These are phyloP conservation scores for Pleoardoris graminearum DNA, from an alignment of 2,329 filamentous ascomycete genomes.

Conservation along the genomic window DNA sequence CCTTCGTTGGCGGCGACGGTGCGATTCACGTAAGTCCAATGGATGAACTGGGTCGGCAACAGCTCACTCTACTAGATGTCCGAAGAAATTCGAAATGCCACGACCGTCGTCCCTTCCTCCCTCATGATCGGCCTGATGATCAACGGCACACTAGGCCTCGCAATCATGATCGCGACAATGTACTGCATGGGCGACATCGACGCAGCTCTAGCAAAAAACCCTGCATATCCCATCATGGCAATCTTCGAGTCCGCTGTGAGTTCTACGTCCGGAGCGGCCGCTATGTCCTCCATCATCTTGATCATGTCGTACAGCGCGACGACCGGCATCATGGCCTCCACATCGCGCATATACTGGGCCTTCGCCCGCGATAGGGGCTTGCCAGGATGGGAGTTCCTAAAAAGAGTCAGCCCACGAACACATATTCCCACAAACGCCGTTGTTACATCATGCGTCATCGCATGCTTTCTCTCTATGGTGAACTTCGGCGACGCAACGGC, in stretches of 20 bases:
- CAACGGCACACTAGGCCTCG: conserved; percentile 41
- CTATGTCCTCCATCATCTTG: conserved; percentile 45
- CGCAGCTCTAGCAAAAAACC: conserved; percentile 38
- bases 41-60: neutral
- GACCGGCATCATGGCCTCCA: conserved; percentile 42
- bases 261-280: conserved; percentile 46
- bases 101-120: conserved; percentile 29
- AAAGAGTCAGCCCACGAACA: conserved; percentile 27
- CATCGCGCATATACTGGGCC: conserved; percentile 45
- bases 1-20: conserved; percentile 29
- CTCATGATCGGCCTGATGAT: conserved; percentile 40
- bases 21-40: conserved; percentile 38
- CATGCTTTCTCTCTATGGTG: conserved; percentile 51
- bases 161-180: conserved; percentile 38
- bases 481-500: conserved; percentile 49
- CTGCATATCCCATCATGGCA: conserved; percentile 52
- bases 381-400: conserved; percentile 40
- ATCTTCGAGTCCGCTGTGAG: conserved; percentile 45
- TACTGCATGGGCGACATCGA: conserved; percentile 44
- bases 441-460: conserved; percentile 37
- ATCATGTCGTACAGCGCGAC: conserved; percentile 40
- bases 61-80: conserved; percentile 9
- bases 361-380: conserved; percentile 48
- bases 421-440: conserved; percentile 42
- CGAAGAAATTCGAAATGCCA: conserved; percentile 31